Evolutionary conservation across 2,329 filamentous ascomycete genomes (phyloP).

Genomic region (Keithomyces neogunnii): DNA sequence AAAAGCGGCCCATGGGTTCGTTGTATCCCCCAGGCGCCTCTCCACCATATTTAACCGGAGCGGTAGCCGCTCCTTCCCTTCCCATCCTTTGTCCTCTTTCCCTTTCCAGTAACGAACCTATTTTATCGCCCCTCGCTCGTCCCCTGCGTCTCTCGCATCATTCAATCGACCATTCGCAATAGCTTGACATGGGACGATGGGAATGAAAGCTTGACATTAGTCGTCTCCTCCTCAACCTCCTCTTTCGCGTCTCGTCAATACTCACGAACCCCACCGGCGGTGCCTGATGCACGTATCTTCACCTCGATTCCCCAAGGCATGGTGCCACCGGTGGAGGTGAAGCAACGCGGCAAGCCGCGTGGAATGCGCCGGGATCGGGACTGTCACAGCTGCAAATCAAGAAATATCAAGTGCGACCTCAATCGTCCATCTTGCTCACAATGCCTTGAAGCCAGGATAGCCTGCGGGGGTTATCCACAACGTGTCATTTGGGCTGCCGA

Average conservation of each 20-base stretch:
- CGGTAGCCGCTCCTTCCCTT: background rate
- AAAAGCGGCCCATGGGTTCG: background rate
- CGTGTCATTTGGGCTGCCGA: constrained; percentile 20
- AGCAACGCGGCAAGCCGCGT: constrained; percentile 16
- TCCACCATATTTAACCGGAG: background rate
- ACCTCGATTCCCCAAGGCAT: background rate
- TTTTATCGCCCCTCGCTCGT: background rate
- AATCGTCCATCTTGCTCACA: constrained; percentile 18
- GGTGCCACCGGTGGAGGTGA: constrained; percentile 1
- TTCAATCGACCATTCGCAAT: no score
- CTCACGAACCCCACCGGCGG: background rate
- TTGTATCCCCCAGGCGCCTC: background rate
- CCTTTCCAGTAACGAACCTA: constrained; percentile 5
- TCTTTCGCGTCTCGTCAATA: background rate
- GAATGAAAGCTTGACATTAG: background rate
- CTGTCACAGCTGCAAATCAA: constrained; percentile 16
- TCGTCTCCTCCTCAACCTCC: background rate
- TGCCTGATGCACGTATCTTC: background rate
- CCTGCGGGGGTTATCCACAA: constrained; percentile 22
- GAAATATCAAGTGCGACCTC: constrained; percentile 19
- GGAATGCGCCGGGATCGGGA: constrained; percentile 21
- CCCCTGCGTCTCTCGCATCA: background rate
- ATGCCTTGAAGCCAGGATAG: constrained; percentile 18
- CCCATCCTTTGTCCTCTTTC: constrained; percentile 7
- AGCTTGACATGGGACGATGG: background rate